Evolutionary conservation across 495 filamentous ascomycete species (phyloP).

Genomic region (Pyronema omphalodes): DNA sequence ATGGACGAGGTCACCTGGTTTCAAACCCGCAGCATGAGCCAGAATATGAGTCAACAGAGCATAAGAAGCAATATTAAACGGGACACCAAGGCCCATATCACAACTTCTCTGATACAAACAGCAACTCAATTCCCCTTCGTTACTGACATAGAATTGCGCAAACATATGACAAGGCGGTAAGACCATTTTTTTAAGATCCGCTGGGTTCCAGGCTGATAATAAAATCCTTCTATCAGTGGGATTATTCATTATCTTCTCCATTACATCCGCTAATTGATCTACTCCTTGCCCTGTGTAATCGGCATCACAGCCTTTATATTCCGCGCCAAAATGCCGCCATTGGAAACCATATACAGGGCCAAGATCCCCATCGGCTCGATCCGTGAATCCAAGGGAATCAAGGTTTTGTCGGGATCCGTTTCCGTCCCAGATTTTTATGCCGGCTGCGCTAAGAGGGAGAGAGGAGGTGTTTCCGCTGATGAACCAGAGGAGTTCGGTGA

Average conservation of each 20-base stretch:
- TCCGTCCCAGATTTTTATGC: slow-evolving; percentile 95
- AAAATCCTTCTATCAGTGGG: slow-evolving; percentile 84
- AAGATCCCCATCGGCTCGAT: slow-evolving; percentile 71
- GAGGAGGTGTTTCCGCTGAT: slow-evolving; percentile 67
- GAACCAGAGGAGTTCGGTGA: slow-evolving; percentile 95
- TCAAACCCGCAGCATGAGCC: slow-evolving; percentile 64
- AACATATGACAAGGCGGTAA: slow-evolving; percentile 98
- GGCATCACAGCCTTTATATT: slow-evolving; percentile 50
- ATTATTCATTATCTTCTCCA: slow-evolving; percentile 58
- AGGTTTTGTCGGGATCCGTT: slow-evolving; percentile 83
- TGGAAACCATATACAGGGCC: slow-evolving; percentile 98
- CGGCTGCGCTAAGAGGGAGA: slow-evolving; percentile 47
- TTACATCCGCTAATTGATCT: slow-evolving; percentile 74
- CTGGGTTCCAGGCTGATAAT: slow-evolving; percentile 81
- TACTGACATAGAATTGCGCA: slow-evolving; percentile 87
- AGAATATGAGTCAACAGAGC: slow-evolving; percentile 86
- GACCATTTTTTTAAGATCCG: slow-evolving; percentile 73
- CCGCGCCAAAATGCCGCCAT: slow-evolving; percentile 93
- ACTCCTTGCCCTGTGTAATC: slow-evolving; percentile 82
- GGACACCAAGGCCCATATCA: slow-evolving; percentile 93
- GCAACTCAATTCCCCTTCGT: slow-evolving; percentile 54
- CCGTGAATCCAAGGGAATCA: slow-evolving; percentile 57
- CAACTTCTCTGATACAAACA: slow-evolving; percentile 84
- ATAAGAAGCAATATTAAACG: slow-evolving; percentile 94
- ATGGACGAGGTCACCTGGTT: slow-evolving; percentile 70